Evolutionary conservation across 768 basidiomycete genomes (phyloP).

Genomic region (Lactarius sanguifluus): DNA sequence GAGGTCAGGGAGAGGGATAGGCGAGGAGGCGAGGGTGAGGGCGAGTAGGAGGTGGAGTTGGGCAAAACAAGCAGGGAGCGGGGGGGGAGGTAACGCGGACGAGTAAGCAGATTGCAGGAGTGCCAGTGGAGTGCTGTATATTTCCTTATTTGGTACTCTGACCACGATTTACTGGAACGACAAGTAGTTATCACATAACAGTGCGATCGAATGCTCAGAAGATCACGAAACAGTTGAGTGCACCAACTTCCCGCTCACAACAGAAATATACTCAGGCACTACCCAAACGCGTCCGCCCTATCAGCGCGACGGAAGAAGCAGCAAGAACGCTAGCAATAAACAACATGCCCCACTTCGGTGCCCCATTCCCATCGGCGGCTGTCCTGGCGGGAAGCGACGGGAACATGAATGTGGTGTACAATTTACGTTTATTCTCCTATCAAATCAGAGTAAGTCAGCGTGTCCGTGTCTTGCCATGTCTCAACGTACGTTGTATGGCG

Average conservation of each 20-base stretch:
- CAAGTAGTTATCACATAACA: not conserved
- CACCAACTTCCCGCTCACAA: not conserved
- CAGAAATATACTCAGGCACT: not conserved
- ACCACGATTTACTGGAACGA: not conserved
- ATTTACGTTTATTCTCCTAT: conserved; percentile 33
- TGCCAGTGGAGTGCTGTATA: no score
- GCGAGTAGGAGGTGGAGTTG: no score
- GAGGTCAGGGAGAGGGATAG: no score
- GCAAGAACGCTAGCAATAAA: conserved; percentile 47
- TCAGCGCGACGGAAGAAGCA: conserved; percentile 33
- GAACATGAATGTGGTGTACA: conserved; percentile 33
- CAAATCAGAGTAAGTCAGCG: not conserved
- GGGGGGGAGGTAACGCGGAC: no score
- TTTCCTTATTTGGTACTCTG: no score
- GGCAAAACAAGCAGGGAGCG: no score
- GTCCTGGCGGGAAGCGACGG: conserved; percentile 48
- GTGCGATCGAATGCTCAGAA: not conserved
- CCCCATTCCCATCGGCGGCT: conserved; percentile 18
- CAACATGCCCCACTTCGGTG: conserved; percentile 30
- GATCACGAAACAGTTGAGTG: not conserved
- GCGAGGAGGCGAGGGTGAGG: no score
- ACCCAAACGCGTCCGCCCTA: conserved; percentile 6
- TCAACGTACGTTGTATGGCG: conserved; percentile 40
- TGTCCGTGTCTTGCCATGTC: not conserved
- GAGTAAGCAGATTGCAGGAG: no score